Evolutionary conservation across 192 early-diverging fungal genomes (phyloP), one percentile per base, ranked within the genome.

Genomic region (Backusella luteola): DNA sequence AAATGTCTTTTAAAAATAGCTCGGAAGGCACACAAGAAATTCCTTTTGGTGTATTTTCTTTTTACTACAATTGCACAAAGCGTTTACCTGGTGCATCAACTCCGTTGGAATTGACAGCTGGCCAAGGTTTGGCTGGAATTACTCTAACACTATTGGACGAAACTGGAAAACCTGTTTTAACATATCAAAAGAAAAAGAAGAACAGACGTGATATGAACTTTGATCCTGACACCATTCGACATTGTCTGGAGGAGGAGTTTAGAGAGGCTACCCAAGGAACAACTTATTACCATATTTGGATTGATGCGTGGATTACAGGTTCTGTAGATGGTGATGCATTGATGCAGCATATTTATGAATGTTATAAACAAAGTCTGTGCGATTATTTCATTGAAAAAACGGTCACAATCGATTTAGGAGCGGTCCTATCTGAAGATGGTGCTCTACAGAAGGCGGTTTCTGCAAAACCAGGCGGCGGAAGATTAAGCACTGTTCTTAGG

Each of bases 341-440:
- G 9, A 32, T 87, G 39, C 83, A 89, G 21, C 41, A 82, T 23
- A 86, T 89, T 34, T 76, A 69, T 39, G 77, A 83, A 46, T 86
- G 88, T 73, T 89, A 84, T 75, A 80, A 80, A n/a, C 86, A 87
- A 69, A 84, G 81, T 59, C 53, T 89, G 38, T 89, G 88, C 59
- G 86, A 89, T 32, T 87, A 87, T 52, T 82, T 87, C 19, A 84
- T 89, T 17, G 76, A 77, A n/a, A 71, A 77, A 35, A 71, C 56
- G 1, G 69, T 71, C 8, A 71, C 67, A 49, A 70, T 71, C 26
- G 69, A 71, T 66, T 36, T 71, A 34, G 52, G 69, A 8, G 53
- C 69, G 12, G 32, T 53, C 34, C 69, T 77, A 0, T 71, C 44
- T 6, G 36, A 71, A 66, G 42, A 69, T 15, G 53, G 53, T 32